phyloP scores from a whole-genome alignment of 2,329 filamentous ascomycete genomes.

The Alternaria burnsii region DNA sequence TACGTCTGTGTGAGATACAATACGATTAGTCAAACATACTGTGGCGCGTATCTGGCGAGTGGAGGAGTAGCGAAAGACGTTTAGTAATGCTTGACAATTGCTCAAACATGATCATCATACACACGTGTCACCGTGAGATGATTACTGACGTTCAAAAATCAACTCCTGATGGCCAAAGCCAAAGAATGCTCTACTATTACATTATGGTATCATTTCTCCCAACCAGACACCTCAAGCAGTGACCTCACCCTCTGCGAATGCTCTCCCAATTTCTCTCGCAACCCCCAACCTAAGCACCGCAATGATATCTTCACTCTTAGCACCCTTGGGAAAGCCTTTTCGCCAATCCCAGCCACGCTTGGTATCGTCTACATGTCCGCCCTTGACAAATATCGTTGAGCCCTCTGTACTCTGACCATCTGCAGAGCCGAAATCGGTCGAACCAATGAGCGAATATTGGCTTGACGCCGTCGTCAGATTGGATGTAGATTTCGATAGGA shows the following conservation, averaged over 20 bases:
- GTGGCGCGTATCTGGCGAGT: neutral
- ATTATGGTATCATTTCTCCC: slow-evolving; percentile 5
- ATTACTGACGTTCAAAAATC: neutral
- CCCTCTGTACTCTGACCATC: slow-evolving; percentile 48
- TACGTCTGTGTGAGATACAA: neutral
- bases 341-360: slow-evolving; percentile 79
- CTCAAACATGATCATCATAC: neutral
- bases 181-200: neutral
- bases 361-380: slow-evolving; percentile 48
- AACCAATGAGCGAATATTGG: slow-evolving; percentile 76
- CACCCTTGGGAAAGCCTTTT: slow-evolving; percentile 63
- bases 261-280: slow-evolving; percentile 74
- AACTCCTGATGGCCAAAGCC: neutral
- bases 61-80: neutral
- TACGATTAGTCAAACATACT: neutral
- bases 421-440: slow-evolving; percentile 70
- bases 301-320: slow-evolving; percentile 74
- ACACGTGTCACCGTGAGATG: neutral
- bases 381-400: slow-evolving; percentile 58
- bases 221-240: neutral
- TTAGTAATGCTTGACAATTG: neutral
- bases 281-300: slow-evolving; percentile 75
- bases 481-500: slow-evolving; percentile 67
- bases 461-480: slow-evolving; percentile 62
- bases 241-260: slow-evolving; percentile 74